Evolutionary conservation across 805 yeast species (phyloP), one percentile per base, ranked within the genome.

Genomic region (Candida xiaguanensis): DNA sequence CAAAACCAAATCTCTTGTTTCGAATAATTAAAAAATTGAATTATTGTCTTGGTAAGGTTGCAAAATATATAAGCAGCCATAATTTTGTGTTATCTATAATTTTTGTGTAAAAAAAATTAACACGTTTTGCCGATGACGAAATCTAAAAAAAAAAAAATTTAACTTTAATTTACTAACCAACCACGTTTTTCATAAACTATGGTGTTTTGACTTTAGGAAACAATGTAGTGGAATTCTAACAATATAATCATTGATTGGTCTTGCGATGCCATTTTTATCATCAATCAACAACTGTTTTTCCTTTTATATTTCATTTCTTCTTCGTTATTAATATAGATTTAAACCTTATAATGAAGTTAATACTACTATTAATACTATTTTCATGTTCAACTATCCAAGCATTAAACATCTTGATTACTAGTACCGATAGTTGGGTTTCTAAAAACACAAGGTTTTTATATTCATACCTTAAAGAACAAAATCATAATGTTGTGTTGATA

Each of bases 391-490:
- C 28, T 7, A 20, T 20, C 23, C 23, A 20, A n/a, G 14, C 28
- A 25, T 48, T 63, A 36, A 59, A 63, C 34, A 58, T 65, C 16
- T 41, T 65, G 15, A 28, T 65, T 18, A 46, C 67, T 5, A 47
- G 62, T 19, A 52, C 64, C 3, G 70, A 65, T 43, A 54, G 62
- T 5, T 65, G 71, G 71, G 70, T 61, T 8, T 51, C 63, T 12
- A 64, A 59, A 38, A 62, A 64, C 43, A 44, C 55, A 13, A 47
- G 70, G 11, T 48, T 45, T 24, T 44, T 65, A 25, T 54, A 61
- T 41, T 44, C 56, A 13, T 53, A 55, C 14, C 49, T 67, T 28
- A 24, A 28, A 26, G 46, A 50, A 34, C 57, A 52, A 2, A 58
- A 59, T 30, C 71, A 65, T 41, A 50, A 48, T 4, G 70, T 64